Evolutionary conservation across 495 filamentous ascomycete genomes (phyloP).

Genomic region (Aspergillus ellipticus): DNA sequence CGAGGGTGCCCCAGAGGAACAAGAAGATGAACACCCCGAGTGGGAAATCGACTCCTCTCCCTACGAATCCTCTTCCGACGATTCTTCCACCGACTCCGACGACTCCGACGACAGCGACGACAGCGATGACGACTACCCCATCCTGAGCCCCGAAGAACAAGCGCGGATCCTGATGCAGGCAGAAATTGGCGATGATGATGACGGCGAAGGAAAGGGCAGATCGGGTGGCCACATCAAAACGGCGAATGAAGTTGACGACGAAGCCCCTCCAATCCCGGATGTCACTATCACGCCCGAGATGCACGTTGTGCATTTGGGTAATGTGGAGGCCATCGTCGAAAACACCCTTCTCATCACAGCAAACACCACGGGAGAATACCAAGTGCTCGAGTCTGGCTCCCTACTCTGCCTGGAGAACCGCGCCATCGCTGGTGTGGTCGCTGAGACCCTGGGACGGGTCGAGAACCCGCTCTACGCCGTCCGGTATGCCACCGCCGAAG

Average conservation of each 20-base stretch:
- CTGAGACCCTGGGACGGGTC: slow-evolving; percentile 78
- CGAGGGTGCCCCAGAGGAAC: slow-evolving; percentile 6
- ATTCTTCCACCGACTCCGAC: slow-evolving; percentile 45
- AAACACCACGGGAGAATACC: slow-evolving; percentile 70
- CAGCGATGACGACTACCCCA: slow-evolving; percentile 65
- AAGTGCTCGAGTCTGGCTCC: slow-evolving; percentile 78
- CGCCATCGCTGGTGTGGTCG: slow-evolving; percentile 69
- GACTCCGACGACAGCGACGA: slow-evolving; percentile 57
- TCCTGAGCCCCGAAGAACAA: slow-evolving; percentile 73
- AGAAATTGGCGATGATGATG: slow-evolving; percentile 68
- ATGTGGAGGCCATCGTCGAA: slow-evolving; percentile 68
- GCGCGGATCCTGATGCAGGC: slow-evolving; percentile 76
- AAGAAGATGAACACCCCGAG: slow-evolving; percentile 63
- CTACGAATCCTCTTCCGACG: slow-evolving; percentile 53
- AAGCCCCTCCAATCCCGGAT: slow-evolving; percentile 67
- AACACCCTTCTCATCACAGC: slow-evolving; percentile 76
- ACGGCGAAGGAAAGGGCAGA: slow-evolving; percentile 52
- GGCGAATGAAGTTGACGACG: slow-evolving; percentile 68
- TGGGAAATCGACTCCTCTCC: slow-evolving; percentile 67
- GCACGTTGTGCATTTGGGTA: slow-evolving; percentile 69
- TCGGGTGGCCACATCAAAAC: slow-evolving; percentile 54
- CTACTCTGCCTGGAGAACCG: slow-evolving; percentile 77
- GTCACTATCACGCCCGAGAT: slow-evolving; percentile 69
- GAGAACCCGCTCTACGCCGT: slow-evolving; percentile 79
- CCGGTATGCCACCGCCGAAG: slow-evolving; percentile 59